Evolutionary conservation across 345 rosid genomes (phyloP), one percentile per base, ranked within the genome.

Genomic region (Salix purpurea): DNA sequence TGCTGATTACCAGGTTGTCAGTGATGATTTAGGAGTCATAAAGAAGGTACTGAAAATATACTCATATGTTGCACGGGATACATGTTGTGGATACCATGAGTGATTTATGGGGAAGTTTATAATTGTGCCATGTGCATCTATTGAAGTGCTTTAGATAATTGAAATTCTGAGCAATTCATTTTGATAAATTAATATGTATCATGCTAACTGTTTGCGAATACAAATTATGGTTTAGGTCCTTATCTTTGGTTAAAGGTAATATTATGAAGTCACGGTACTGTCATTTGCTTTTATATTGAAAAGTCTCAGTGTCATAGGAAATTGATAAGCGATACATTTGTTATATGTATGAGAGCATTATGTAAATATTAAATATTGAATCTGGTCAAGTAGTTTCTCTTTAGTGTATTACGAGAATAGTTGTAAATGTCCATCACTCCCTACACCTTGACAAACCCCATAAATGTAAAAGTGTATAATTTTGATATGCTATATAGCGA

Each of bases 11-110:
- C 98, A 96, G 99, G 91, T 93, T 69, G 77, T 94, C 75, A 84
- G 84, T 58, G 97, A 96, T 39, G 99, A 96, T 86, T 85, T 96
- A 54, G 97, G 97, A 73, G 91, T 96, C 65, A 32, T 90, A 72
- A 96, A 96, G 90, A 88, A 96, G 98, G 99, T 96, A 90, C 6
- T 0, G 1, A 15, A 42, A 62, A 66, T 50, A 18, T 50, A 42
- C 26, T 39, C 32, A n/a, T n/a, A 61, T 68, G 69, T 56, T 60
- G 30, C 67, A 42, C 15, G 30, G 15, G 26, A 62, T 62, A 62
- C 52, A 46, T 46, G 16, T 46, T 15, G 5, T 46, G 52, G 18
- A 46, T 13, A 15, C 48, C 36, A 39, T 68, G 70, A 72, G 18
- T 71, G 74, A 73, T 60, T 46, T 74, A 7, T 72, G 32, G 52